Percentiles rank a stretch among this genome's conserved stretches.
These are phyloP conservation scores for Suhomyces sp. DNA, from an alignment of 805 yeast genomes.

Conservation along the genomic window DNA sequence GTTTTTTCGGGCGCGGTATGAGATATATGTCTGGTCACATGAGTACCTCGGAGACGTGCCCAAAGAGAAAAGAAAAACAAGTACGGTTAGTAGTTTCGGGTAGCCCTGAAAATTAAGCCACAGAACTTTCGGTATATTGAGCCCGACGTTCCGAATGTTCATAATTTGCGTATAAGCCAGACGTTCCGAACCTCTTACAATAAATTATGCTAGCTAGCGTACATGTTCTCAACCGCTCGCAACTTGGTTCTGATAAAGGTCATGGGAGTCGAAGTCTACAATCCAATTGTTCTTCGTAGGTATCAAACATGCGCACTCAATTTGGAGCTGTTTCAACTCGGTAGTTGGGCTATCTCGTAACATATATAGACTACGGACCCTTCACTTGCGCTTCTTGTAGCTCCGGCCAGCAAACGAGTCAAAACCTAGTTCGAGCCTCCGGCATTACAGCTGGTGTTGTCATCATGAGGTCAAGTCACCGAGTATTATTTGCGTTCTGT, in stretches of 20 bases:
- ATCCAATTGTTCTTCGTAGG: background rate
- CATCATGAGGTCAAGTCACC: background rate
- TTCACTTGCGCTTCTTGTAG: background rate
- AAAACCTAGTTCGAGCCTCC: background rate
- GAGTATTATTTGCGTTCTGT: background rate
- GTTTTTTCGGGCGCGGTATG: background rate
- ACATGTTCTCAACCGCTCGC: background rate
- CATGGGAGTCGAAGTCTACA: background rate
- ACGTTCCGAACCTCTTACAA: background rate
- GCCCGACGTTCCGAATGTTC: background rate
- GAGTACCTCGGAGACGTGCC: background rate
- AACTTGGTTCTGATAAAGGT: background rate
- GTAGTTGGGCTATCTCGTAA: background rate
- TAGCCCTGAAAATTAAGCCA: background rate
- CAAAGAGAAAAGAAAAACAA: background rate
- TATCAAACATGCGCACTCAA: background rate
- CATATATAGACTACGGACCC: background rate
- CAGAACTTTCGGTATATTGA: background rate
- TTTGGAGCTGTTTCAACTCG: no score
- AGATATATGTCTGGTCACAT: background rate
- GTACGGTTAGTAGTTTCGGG: background rate
- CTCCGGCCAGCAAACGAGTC: background rate
- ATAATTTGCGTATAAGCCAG: background rate
- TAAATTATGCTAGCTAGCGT: background rate
- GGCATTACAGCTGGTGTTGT: background rate